phyloP scores from a whole-genome alignment of 1,139 yeast genomes.

The Debaryomyces nepalensis region DNA sequence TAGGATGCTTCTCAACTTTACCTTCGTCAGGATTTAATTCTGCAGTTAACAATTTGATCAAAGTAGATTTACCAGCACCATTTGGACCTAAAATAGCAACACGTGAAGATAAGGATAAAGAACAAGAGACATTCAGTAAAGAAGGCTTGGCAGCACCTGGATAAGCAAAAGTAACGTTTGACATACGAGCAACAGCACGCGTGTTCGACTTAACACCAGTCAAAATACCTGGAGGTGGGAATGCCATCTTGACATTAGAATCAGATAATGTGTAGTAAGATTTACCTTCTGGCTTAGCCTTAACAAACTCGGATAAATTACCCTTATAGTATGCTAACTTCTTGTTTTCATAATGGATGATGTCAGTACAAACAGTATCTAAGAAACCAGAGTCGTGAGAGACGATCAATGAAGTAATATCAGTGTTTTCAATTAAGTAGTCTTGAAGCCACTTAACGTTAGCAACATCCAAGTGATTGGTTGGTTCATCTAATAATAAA shows the following conservation, averaged over 20 bases:
- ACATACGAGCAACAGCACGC: conserved; percentile 91
- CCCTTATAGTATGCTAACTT: conserved; percentile 96
- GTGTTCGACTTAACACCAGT: conserved; percentile 96
- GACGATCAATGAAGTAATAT: conserved; percentile 92
- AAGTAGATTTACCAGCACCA: conserved; percentile 98
- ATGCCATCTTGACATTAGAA: conserved; percentile 92
- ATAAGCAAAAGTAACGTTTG: conserved; percentile 83
- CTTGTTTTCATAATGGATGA: conserved; percentile 94
- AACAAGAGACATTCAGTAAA: conserved; percentile 76
- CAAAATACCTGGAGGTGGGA: conserved; percentile 97
- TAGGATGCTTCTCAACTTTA: conserved; percentile 95
- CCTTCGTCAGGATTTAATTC: conserved; percentile 88
- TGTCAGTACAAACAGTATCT: conserved; percentile 94
- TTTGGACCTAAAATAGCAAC: conserved; percentile 97
- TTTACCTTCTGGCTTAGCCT: conserved; percentile 93
- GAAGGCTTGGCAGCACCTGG: conserved; percentile 92
- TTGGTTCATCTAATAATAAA: conserved; percentile 93
- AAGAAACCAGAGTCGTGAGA: conserved; percentile 98
- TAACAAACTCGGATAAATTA: conserved; percentile 89
- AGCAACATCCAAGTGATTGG: conserved; percentile 94
- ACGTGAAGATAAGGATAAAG: conserved; percentile 88
- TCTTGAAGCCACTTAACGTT: conserved; percentile 95
- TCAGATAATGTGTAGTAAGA: conserved; percentile 96
- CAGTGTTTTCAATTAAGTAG: conserved; percentile 76
- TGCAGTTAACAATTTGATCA: conserved; percentile 90